Conservation (phyloP, 768 basidiomycete genomes). For the Russula earlei region DNA sequence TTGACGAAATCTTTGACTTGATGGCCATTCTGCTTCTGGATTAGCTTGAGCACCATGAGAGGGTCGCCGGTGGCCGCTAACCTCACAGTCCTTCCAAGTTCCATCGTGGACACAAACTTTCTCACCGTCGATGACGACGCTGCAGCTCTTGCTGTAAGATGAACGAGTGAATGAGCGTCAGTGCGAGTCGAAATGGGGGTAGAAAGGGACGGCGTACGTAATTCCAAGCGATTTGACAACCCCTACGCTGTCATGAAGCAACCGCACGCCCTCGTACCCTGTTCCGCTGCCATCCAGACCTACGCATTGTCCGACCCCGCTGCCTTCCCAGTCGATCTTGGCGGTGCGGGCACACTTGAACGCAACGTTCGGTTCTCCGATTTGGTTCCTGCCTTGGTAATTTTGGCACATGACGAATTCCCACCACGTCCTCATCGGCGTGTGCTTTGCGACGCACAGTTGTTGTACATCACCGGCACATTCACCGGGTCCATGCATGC, state of each 20-base stretch:
- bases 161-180: constrained; percentile 3
- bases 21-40: constrained; percentile 55
- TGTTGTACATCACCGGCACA: constrained; percentile 88
- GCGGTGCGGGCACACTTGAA: constrained; percentile 53
- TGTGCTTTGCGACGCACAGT: constrained; percentile 64
- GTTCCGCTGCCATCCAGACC: constrained; percentile 56
- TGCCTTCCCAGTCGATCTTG: constrained; percentile 59
- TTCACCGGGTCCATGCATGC: constrained; percentile 72
- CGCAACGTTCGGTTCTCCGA: constrained; percentile 60
- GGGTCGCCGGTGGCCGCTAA: constrained; percentile 27
- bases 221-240: constrained; percentile 41
- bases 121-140: constrained; percentile 62
- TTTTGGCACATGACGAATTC: constrained; percentile 76
- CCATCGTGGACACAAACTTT: constrained; percentile 69
- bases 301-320: constrained; percentile 47
- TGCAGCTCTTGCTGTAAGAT: constrained; percentile 67
- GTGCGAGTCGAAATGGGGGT: neutral
- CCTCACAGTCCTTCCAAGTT: constrained; percentile 73
- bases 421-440: constrained; percentile 61
- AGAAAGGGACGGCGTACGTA: constrained; percentile 33
- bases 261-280: constrained; percentile 49
- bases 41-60: neutral
- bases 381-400: constrained; percentile 46
- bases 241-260: constrained; percentile 53
- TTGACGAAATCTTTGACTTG: constrained; percentile 60